Evolutionary conservation across 2,329 filamentous ascomycete species (phyloP).

Genomic region (Aspergillus persii): DNA sequence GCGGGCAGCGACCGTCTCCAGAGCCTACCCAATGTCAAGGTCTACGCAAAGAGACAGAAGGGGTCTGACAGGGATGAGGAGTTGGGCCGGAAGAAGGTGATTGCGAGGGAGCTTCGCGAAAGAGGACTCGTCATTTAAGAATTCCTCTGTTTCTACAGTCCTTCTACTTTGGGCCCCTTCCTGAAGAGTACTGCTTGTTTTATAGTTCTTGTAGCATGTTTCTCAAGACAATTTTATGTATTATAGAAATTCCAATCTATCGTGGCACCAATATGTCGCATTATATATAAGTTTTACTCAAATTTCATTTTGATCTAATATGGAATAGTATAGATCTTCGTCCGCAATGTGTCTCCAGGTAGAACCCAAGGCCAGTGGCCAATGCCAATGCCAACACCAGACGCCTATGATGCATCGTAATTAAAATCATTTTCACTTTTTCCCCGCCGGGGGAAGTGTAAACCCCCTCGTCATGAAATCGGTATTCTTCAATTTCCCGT

Average conservation of each 20-base stretch:
- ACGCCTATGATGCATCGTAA: conserved; percentile 2
- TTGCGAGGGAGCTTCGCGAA: conserved; percentile 66
- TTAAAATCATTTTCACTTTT: conserved; percentile 28
- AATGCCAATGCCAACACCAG: neutral
- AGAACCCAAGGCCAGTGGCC: neutral
- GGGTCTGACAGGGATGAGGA: conserved; percentile 69
- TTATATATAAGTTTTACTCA: neutral
- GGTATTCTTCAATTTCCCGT: conserved; percentile 41
- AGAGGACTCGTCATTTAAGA: conserved; percentile 56
- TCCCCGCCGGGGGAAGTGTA: conserved; percentile 48
- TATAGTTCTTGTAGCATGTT: conserved; percentile 23
- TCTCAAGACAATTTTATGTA: conserved; percentile 18
- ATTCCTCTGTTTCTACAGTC: neutral
- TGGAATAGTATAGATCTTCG: neutral
- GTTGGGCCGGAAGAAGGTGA: conserved; percentile 75
- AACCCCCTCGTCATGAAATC: conserved; percentile 62
- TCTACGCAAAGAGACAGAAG: conserved; percentile 64
- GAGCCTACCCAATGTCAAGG: conserved; percentile 65
- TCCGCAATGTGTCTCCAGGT: neutral
- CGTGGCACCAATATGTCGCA: neutral
- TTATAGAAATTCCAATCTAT: conserved; percentile 18
- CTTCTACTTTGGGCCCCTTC: neutral
- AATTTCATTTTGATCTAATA: neutral
- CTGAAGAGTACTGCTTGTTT: neutral
- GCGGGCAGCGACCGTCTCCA: conserved; percentile 46